Base-by-base conservation (phyloP, 352 stramenopile species). In the Phytophthora rubi region DNA sequence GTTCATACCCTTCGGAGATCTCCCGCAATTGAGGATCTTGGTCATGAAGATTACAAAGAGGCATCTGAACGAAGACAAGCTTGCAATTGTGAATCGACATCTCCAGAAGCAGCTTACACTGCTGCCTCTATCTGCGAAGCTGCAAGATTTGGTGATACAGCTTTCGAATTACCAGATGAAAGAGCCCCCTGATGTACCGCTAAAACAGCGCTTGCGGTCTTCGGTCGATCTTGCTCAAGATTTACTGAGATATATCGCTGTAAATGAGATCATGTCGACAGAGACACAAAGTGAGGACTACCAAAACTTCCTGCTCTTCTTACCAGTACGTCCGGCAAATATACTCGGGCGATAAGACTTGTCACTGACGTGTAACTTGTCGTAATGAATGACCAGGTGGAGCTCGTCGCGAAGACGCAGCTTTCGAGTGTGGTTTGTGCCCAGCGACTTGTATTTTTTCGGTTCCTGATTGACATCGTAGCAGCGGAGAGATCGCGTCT, bases 1-100 rank as follows among this genome's bases (percentile, higher is more conserved):
- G 84, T 88, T 91, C 55, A 47, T 91, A n/a, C 82, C 82, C 9
- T 88, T 92, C 15, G 79, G 87, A 16, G 64, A 89, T 12, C 62
- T 89, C 12, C 37, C 70, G 12, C 59, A 77, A 5, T 59, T 90
- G 8, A 73, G 82, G 18, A 81, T 42, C 48, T 65, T 88, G 18
- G 68, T 91, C 4, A 78, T 88, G 44, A 82, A 89, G 58, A 82
- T 89, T 37, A 88, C 77, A 1, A 79, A 79, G 15, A 76, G 75
- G 18, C 82, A 90, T 47, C 30, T 91, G 60, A 83, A 79, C 54
- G 82, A 91, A 32, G 62, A 79, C 1, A 82, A 85, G 39, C 54
- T 92, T 6, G 81, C 82, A 12, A 47, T 76, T 10, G 37, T 91
- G 10, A 88, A 89, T 56, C 70, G 62, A 4, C 64, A 77, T 53